Percentiles rank a stretch among this genome's conserved stretches.
Evolutionary conservation across 306 rosid species (phyloP).

Genomic region (Boehmeria nivea): DNA sequence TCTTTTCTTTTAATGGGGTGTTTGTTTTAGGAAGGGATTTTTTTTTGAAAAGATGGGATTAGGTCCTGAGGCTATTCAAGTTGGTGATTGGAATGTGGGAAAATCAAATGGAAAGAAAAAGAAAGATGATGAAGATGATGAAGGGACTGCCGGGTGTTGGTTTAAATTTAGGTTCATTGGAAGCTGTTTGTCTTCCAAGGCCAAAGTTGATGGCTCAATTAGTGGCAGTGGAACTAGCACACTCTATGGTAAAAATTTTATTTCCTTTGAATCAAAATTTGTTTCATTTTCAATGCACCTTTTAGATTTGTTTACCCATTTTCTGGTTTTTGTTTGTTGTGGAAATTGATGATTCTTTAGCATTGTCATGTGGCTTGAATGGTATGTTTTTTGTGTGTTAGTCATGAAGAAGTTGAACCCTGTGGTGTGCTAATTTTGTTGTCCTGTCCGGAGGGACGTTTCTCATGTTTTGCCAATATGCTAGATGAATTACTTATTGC

Average conservation of each 20-base stretch:
- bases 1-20: conserved; percentile 13
- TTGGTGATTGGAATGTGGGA: conserved; percentile 17
- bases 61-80: conserved; percentile 13
- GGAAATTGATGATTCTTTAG: too few species aligned
- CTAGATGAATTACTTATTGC: too few species aligned
- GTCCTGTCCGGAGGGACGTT: too few species aligned
- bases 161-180: conserved; percentile 31
- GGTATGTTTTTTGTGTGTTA: too few species aligned
- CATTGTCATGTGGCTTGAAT: too few species aligned
- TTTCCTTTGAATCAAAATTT: background rate
- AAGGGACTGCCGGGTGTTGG: conserved; percentile 29
- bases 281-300: background rate
- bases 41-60: conserved; percentile 37
- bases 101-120: conserved; percentile 29
- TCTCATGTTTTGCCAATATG: too few species aligned
- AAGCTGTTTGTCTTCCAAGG: conserved; percentile 32
- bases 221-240: conserved; percentile 20
- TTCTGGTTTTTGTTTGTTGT: too few species aligned
- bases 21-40: conserved; percentile 11
- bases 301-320: background rate
- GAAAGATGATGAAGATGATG: conserved; percentile 17
- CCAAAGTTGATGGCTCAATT: conserved; percentile 22
- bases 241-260: conserved; percentile 21
- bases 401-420: too few species aligned
- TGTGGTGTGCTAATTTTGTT: too few species aligned